phyloP scores from a whole-genome alignment of 257 asterid genomes.

The Solanum dulcamara region DNA sequence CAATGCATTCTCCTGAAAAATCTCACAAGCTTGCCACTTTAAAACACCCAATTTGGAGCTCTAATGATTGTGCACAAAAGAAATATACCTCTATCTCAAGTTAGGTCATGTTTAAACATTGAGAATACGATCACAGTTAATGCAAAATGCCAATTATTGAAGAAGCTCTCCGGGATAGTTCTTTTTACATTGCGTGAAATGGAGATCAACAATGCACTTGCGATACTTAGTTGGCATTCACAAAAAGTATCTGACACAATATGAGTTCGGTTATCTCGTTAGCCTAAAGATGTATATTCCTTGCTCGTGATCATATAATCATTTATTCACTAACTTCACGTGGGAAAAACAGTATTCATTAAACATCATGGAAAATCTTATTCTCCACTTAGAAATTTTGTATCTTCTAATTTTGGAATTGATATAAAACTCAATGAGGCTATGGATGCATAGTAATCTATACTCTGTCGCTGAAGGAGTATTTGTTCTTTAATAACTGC shows the following conservation, averaged over 20 bases:
- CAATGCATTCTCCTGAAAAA: too few relatives aligned
- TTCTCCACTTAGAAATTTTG: neutral
- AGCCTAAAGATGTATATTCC: neutral
- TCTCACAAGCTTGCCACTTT: too few relatives aligned
- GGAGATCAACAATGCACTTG: neutral
- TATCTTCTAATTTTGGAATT: neutral
- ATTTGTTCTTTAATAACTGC: slow-evolving; percentile 10
- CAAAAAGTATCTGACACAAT: neutral
- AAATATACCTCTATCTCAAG: neutral
- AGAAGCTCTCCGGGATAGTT: neutral
- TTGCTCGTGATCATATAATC: neutral
- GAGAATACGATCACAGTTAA: neutral
- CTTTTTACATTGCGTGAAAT: neutral
- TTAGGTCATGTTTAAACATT: neutral
- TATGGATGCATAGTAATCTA: neutral
- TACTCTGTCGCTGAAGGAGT: slow-evolving; percentile 6
- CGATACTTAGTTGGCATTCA: neutral
- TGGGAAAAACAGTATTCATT: neutral
- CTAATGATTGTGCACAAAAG: neutral
- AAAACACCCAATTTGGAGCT: too few relatives aligned
- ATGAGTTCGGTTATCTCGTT: neutral
- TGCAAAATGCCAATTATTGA: neutral
- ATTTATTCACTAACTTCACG: neutral
- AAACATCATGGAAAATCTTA: neutral
- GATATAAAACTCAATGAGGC: neutral